Base-by-base conservation (phyloP, 202 grass and related monocot genomes). In the Schoenoplectus triqueter region DNA sequence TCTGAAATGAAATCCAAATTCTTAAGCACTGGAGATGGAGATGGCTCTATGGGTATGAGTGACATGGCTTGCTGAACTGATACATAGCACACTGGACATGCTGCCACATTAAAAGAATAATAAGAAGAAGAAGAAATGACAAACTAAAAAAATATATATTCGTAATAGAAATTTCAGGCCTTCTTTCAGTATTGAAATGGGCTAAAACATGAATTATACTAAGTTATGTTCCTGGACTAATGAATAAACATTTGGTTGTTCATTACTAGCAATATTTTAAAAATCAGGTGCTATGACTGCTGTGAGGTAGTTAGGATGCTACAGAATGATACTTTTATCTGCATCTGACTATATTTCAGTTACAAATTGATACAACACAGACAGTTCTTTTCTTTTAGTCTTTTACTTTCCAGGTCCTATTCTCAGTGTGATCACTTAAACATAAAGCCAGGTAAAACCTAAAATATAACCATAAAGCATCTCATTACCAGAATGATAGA, bases 51-150 rank as follows among this genome's bases (percentile, higher is more conserved):
- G 74, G 93, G 93, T 87, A 93, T 92, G 57, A 89, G 74, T 57
- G 87, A 80, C 74, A 94, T 83, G 2, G 93, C 92, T 76, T 92
- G 90, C 77, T 96, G 91, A 83, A 92, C 91, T 83, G 96, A 87
- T 72, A 90, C 82, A 83, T 99, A 99, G 84, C 96, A 99, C 85
- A 99, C 96, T 82, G 86, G 93, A 74, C 96, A 99, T 75, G 96
- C 96, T 99, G 80, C 82, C 90, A 59, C 93, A 84, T 19, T 64
- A 81, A 80, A 88, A 85, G 74, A 86, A 88, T 50, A 82, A 84
- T 73, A 87, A 66, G 89, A 48, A 86, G 45, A 63, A 77, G 52
- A 55, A 77, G 17, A 73, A 45, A 69, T 48, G 40, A 73, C 11
- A 73, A 76, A 82, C 9, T 51, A 2, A 66, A 22, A 64, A 22